phyloP scores from a whole-genome alignment of 495 filamentous ascomycete species.

The Neurospora sp. region DNA sequence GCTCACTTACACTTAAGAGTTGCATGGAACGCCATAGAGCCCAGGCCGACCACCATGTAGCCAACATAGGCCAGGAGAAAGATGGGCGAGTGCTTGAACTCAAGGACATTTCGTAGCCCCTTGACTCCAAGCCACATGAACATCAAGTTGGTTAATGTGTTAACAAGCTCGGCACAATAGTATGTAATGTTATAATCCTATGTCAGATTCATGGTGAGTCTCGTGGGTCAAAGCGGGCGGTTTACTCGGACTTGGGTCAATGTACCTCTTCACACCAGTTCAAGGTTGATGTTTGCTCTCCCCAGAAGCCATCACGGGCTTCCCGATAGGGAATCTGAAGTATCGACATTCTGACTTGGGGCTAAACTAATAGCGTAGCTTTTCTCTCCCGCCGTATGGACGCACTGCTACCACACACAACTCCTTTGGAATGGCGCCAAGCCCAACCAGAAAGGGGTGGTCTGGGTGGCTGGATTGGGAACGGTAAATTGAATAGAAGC shows the following conservation, averaged over 20 bases:
- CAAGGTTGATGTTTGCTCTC: constrained; percentile 74
- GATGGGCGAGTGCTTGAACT: constrained; percentile 60
- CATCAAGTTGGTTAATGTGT: constrained; percentile 67
- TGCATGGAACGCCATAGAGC: constrained; percentile 74
- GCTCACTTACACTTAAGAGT: constrained; percentile 61
- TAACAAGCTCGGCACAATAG: constrained; percentile 37
- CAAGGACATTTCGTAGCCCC: constrained; percentile 59
- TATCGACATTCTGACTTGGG: neutral
- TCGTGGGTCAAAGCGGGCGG: neutral
- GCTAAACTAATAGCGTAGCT: neutral
- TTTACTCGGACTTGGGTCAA: neutral
- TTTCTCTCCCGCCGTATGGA: neutral
- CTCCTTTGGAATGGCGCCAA: neutral
- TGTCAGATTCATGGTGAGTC: neutral
- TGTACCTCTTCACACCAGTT: constrained; percentile 90
- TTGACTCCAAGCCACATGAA: constrained; percentile 66
- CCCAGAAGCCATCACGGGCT: constrained; percentile 65
- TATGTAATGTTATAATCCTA: constrained; percentile 41
- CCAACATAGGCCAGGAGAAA: constrained; percentile 63
- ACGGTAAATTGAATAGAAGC: neutral
- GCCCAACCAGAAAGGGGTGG: neutral
- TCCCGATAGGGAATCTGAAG: constrained; percentile 58
- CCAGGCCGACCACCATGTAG: constrained; percentile 69
- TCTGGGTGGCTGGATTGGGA: neutral
- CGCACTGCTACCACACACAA: neutral